A percentile compares a stretch with the other conserved stretches of the same genome.
Conservation (phyloP, 305 asterid genomes). For the Fraxinus dipetala region DNA sequence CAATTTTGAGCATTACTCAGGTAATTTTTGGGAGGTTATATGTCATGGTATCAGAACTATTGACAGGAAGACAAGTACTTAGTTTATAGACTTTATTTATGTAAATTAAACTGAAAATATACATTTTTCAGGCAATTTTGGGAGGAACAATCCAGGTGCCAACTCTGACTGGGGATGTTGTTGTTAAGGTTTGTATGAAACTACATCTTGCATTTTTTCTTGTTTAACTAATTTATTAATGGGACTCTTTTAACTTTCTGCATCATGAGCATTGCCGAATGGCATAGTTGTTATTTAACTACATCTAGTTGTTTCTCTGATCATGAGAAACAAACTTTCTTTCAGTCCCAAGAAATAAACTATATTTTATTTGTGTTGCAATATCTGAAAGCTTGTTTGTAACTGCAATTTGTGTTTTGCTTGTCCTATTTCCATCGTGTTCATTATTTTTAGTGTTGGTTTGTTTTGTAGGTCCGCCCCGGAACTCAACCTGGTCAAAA, state of each 20-base stretch:
- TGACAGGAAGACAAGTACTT: conserved; percentile 2
- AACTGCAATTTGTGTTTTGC: not conserved
- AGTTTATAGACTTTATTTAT: not conserved
- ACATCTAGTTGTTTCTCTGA: not conserved
- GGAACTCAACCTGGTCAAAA: conserved; percentile 98
- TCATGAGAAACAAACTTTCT: not conserved
- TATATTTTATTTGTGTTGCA: not conserved
- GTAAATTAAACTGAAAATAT: conserved; percentile 8
- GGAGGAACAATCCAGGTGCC: conserved; percentile 98
- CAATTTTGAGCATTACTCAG: conserved; percentile 86
- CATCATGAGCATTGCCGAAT: not conserved
- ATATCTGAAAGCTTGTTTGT: not conserved
- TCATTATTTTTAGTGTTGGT: not conserved
- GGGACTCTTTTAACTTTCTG: not conserved
- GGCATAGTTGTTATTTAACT: not conserved
- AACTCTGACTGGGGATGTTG: conserved; percentile 92
- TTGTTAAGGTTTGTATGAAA: conserved; percentile 68
- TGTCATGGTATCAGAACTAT: conserved; percentile 1
- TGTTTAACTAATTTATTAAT: not conserved
- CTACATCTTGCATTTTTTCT: conserved; percentile 3
- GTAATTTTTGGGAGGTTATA: conserved; percentile 38
- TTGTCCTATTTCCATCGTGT: not conserved
- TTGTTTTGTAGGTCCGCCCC: conserved; percentile 69
- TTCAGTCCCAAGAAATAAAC: not conserved
- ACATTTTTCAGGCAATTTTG: conserved; percentile 74